phyloP scores from a whole-genome alignment of 164 flowering plant genomes.

The Stephania yunnanensis region DNA sequence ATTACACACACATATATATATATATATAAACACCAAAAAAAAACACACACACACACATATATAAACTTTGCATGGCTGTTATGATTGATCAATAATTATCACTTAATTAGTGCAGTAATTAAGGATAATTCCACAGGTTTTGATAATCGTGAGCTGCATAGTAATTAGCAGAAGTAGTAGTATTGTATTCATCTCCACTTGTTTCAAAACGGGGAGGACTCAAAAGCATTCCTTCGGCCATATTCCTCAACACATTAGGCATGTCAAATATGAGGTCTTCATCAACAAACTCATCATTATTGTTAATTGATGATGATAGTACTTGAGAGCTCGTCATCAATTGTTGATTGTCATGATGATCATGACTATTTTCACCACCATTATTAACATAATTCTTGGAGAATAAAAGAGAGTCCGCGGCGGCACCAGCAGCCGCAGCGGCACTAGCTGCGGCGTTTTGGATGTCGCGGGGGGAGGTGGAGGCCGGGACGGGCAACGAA shows the following conservation, averaged over 20 bases:
- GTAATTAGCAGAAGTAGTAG: neutral
- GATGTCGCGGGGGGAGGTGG: conserved; percentile 45
- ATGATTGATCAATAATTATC: neutral
- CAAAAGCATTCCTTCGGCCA: conserved; percentile 83
- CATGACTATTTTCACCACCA: no score
- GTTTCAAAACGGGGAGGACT: conserved; percentile 62
- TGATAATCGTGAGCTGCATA: conserved; percentile 13
- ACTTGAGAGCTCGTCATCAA: no score
- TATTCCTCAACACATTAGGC: conserved; percentile 61
- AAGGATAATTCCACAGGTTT: conserved; percentile 46
- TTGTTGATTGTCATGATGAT: neutral
- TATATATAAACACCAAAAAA: no score
- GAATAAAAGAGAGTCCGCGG: conserved; percentile 29
- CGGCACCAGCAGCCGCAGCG: conserved; percentile 56
- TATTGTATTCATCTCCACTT: conserved; percentile 9
- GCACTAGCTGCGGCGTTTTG: conserved; percentile 58
- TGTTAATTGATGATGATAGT: neutral
- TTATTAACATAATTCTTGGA: neutral
- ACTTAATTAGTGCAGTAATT: no score
- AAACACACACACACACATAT: no score
- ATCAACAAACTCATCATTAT: conserved; percentile 38
- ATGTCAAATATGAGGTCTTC: conserved; percentile 69
- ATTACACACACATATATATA: no score
- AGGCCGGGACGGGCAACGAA: conserved; percentile 43
- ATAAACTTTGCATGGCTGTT: neutral